phyloP scores from a whole-genome alignment of 768 basidiomycete species.

The Serendipita sp. region DNA sequence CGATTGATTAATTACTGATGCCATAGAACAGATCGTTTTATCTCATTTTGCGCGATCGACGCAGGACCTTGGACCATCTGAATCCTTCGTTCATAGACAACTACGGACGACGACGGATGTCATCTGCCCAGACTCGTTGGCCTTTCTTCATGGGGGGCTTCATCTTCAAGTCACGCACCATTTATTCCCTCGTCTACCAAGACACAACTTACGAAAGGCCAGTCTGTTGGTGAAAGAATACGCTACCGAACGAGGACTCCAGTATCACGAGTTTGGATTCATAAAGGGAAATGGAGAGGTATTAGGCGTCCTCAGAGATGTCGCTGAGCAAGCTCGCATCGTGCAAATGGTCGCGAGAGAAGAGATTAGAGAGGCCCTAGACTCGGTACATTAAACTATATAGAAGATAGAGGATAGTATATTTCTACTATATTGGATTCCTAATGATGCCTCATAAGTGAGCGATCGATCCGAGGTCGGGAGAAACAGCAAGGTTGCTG shows the following conservation, averaged over 20 bases:
- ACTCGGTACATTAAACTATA: neutral
- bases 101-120: constrained; percentile 96
- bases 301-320: constrained; percentile 57
- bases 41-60: constrained; percentile 97
- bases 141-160: constrained; percentile 90
- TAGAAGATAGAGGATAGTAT: neutral
- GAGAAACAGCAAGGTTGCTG: constrained; percentile 48
- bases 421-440: neutral
- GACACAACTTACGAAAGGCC: constrained; percentile 79
- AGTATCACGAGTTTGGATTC: constrained; percentile 86
- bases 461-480: constrained; percentile 21
- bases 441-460: neutral
- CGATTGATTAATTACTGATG: neutral
- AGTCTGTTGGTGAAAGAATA: constrained; percentile 75
- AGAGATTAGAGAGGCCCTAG: constrained; percentile 50
- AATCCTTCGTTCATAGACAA: constrained; percentile 88
- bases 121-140: constrained; percentile 64
- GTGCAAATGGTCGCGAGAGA: constrained; percentile 64
- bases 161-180: constrained; percentile 97
- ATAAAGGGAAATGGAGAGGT: constrained; percentile 75
- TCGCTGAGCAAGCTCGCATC: constrained; percentile 76
- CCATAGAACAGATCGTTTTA: constrained; percentile 50
- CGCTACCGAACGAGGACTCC: constrained; percentile 66
- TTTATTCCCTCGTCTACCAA: constrained; percentile 84
- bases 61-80: constrained; percentile 70